phyloP scores from a whole-genome alignment of 2,329 filamentous ascomycete genomes.

The Pyricularia sp. region DNA sequence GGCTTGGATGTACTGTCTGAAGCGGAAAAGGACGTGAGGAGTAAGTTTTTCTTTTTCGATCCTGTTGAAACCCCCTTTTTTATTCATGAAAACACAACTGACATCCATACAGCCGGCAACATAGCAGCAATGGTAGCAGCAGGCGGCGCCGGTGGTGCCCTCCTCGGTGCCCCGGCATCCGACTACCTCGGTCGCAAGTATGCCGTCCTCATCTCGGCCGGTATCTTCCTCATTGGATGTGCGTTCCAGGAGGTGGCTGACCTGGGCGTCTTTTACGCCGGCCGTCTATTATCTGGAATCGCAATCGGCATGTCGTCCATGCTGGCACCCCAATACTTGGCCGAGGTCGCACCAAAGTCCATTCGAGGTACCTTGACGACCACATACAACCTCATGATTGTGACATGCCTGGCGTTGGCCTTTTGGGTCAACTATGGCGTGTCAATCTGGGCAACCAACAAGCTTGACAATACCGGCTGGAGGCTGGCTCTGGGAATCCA shows the following conservation, averaged over 20 bases:
- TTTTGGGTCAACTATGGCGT: constrained; percentile 20
- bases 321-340: constrained; percentile 25
- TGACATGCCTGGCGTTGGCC: constrained; percentile 19
- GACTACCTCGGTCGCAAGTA: constrained; percentile 23
- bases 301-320: constrained; percentile 22
- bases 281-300: constrained; percentile 22
- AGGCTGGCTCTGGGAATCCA: constrained; percentile 22
- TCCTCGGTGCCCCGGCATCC: constrained; percentile 22
- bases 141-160: constrained; percentile 22
- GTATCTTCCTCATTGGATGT: constrained; percentile 19
- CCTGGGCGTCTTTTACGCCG: constrained; percentile 21
- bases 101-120: constrained; percentile 12
- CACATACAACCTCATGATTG: constrained; percentile 25
- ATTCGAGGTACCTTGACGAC: constrained; percentile 26
- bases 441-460: constrained; percentile 14
- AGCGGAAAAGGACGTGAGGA: constrained; percentile 15
- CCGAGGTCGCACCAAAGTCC: constrained; percentile 25
- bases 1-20: constrained; percentile 17
- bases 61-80: not conserved
- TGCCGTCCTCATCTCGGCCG: constrained; percentile 13
- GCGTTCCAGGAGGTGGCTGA: constrained; percentile 22
- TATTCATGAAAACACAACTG: not conserved
- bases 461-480: constrained; percentile 21
- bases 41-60: not conserved
- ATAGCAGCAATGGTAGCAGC: constrained; percentile 22